Evolutionary conservation across 1,139 yeast genomes (phyloP).

Genomic region (Scheffersomyces stambukii): DNA sequence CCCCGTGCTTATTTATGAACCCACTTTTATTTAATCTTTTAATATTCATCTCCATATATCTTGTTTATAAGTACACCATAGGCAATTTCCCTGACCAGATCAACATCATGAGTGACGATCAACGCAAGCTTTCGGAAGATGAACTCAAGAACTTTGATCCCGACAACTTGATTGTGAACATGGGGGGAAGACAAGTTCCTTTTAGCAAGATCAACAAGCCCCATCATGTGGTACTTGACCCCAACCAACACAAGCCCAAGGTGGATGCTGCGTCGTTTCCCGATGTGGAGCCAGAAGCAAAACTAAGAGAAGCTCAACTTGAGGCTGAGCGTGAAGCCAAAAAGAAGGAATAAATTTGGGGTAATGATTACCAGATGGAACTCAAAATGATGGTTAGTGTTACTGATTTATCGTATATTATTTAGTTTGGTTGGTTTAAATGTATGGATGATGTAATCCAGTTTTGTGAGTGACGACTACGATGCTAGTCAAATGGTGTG

Average conservation of each 20-base stretch:
- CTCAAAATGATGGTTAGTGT: no score
- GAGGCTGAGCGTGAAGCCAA: conserved; percentile 8
- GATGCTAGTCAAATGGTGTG: no score
- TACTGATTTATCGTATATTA: no score
- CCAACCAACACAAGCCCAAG: conserved; percentile 22
- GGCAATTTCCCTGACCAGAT: conserved; percentile 3
- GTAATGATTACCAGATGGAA: no score
- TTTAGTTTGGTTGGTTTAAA: no score
- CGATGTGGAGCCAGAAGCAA: conserved; percentile 26
- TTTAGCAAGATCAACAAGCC: conserved; percentile 37
- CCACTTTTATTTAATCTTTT: conserved; percentile 8
- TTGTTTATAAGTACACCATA: conserved; percentile 6
- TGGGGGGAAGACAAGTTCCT: conserved; percentile 38
- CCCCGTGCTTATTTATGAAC: conserved; percentile 10
- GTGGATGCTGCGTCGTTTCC: conserved; percentile 19
- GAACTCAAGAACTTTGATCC: conserved; percentile 16
- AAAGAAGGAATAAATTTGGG: conserved; percentile 1
- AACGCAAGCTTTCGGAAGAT: no score
- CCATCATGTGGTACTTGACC: conserved; percentile 34
- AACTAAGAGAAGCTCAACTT: conserved; percentile 19
- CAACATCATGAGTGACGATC: conserved; percentile 6
- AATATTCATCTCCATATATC: conserved; percentile 7
- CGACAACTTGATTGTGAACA: conserved; percentile 26
- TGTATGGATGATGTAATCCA: no score
- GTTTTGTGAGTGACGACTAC: no score